Conservation (phyloP, 106 monocot species). For the Ottelia alismoides region DNA sequence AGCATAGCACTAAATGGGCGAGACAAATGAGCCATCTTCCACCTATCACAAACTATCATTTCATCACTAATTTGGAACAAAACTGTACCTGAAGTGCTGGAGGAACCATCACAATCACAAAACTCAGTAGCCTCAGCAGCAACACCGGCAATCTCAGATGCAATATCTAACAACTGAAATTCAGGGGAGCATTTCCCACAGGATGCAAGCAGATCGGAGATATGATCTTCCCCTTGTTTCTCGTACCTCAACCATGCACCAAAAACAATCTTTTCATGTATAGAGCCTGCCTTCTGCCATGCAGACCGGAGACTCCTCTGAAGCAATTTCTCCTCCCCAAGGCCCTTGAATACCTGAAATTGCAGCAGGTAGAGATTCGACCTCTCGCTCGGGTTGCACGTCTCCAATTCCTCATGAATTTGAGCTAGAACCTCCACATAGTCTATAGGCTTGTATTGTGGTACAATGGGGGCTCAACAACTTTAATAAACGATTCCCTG, state of each 20-base stretch:
- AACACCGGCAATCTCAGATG: slow-evolving; percentile 33
- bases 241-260: slow-evolving; percentile 86
- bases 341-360: slow-evolving; percentile 81
- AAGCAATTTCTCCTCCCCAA: slow-evolving; percentile 80
- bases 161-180: slow-evolving; percentile 43
- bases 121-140: slow-evolving; percentile 1
- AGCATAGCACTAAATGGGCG: slow-evolving; percentile 86
- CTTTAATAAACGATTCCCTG: slow-evolving; percentile 91
- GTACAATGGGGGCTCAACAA: slow-evolving; percentile 71
- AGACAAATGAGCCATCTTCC: slow-evolving; percentile 71
- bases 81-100: slow-evolving; percentile 20
- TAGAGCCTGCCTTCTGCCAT: slow-evolving; percentile 38
- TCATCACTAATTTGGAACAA: slow-evolving; percentile 61
- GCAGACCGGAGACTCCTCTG: slow-evolving; percentile 82
- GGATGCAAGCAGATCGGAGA: slow-evolving; percentile 75
- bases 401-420: slow-evolving; percentile 92
- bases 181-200: slow-evolving; percentile 75
- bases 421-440: slow-evolving; percentile 79
- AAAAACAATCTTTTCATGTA: slow-evolving; percentile 75
- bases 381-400: slow-evolving; percentile 33
- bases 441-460: slow-evolving; percentile 77
- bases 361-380: slow-evolving; percentile 80
- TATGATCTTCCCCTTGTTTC: slow-evolving; percentile 71
- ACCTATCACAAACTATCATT: slow-evolving; percentile 50
- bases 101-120: slow-evolving; percentile 2